Conservation (phyloP, 2,329 filamentous ascomycete genomes). For the Hirsutella thompsonii region DNA sequence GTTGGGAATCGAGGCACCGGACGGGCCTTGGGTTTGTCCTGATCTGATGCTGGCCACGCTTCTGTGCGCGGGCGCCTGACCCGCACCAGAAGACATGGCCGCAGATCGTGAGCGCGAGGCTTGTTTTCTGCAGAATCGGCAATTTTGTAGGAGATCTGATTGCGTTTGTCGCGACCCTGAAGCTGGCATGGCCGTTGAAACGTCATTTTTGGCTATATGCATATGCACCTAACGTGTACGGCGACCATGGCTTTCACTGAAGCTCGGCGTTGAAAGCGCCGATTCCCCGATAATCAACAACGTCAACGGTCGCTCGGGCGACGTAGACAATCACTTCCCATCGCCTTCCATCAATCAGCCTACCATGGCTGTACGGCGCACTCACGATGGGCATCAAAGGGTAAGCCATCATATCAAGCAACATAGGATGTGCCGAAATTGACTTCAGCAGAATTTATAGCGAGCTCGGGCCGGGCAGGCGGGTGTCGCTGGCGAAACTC, state of each 20-base stretch:
- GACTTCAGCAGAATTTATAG: constrained; percentile 59
- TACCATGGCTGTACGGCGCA: constrained; percentile 2
- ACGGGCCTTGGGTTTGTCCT: constrained; percentile 20
- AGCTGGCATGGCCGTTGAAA: not conserved
- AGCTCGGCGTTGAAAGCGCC: constrained; percentile 10
- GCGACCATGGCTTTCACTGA: not conserved
- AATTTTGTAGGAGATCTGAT: too few species aligned
- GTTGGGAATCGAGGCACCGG: constrained; percentile 36
- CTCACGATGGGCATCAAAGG: constrained; percentile 52
- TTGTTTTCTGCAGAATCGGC: not conserved
- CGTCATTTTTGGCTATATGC: not conserved
- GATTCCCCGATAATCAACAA: constrained; percentile 16
- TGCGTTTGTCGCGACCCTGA: not conserved
- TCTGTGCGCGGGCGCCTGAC: constrained; percentile 39
- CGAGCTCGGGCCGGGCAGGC: constrained; percentile 70
- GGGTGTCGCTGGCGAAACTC: constrained; percentile 71
- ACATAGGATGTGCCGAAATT: too few species aligned
- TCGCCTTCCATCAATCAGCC: not conserved
- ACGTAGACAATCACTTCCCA: constrained; percentile 11
- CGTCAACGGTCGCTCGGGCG: constrained; percentile 13
- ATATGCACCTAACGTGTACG: constrained; percentile 1
- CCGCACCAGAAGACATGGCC: constrained; percentile 30
- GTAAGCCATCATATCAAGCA: constrained; percentile 26
- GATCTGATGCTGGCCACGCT: constrained; percentile 44
- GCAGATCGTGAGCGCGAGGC: not conserved